Percentiles rank a stretch among this genome's conserved stretches.
phyloP scores from a whole-genome alignment of 78 protist genomes.

The Anaeramoeba ignava region DNA sequence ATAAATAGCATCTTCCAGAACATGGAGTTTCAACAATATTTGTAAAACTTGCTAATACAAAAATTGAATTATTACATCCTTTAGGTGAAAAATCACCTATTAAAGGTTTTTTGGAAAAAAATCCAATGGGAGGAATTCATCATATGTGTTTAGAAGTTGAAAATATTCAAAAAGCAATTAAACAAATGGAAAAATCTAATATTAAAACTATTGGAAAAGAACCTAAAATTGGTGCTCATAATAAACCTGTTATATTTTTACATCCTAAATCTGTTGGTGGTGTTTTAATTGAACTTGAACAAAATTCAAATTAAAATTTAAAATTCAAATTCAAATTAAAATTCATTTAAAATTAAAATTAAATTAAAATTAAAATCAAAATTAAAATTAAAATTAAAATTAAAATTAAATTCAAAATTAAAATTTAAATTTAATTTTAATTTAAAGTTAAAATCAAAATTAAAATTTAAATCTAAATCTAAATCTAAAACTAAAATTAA shows the following conservation, averaged over 20 bases:
- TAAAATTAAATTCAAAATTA: too few species aligned
- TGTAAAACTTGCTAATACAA: conserved; percentile 61
- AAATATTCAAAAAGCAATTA: conserved; percentile 15
- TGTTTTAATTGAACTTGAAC: conserved; percentile 83
- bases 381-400: too few species aligned
- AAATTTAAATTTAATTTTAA: too few species aligned
- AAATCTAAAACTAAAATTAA: too few species aligned
- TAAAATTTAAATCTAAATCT: too few species aligned
- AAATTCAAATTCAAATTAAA: too few species aligned
- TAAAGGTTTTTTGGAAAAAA: conserved; percentile 55
- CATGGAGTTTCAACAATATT: conserved; percentile 83
- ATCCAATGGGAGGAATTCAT: conserved; percentile 79
- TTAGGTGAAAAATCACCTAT: conserved; percentile 68
- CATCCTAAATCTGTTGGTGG: conserved; percentile 81
- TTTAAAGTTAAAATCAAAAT: too few species aligned
- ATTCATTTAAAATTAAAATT: too few species aligned
- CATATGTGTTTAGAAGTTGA: conserved; percentile 80
- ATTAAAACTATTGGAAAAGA: conserved; percentile 46
- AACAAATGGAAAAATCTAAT: conserved; percentile 11
- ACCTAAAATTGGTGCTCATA: conserved; percentile 88
- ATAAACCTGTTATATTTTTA: conserved; percentile 81
- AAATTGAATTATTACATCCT: conserved; percentile 75
- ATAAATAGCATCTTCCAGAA: conserved; percentile 63
- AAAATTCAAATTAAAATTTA: too few species aligned
- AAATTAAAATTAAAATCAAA: too few species aligned